Evolutionary conservation across 179 eudicot species (phyloP).

Genomic region (Vitellaria paradoxa): DNA sequence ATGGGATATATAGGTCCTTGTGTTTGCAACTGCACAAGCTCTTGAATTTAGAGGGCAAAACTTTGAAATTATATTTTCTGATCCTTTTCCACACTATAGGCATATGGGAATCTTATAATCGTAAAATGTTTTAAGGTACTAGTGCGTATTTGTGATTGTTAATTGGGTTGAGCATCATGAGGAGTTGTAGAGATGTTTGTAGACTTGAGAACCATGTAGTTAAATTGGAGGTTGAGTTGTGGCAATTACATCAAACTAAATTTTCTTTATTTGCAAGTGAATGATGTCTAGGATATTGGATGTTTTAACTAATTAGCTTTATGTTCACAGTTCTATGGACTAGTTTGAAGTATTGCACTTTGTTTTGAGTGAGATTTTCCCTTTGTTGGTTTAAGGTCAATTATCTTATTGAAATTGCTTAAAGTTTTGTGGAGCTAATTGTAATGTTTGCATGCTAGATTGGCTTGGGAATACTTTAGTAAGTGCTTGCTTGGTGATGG

Average conservation of each 20-base stretch:
- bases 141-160: no score
- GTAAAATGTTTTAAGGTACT: no score
- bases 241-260: neutral
- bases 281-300: neutral
- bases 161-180: no score
- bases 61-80: no score
- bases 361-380: neutral
- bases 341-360: neutral
- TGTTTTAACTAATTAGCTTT: neutral
- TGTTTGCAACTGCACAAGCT: no score
- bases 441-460: neutral
- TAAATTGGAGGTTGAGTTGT: neutral
- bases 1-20: no score
- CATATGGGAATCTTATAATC: no score
- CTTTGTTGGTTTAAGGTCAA: neutral
- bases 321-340: no score
- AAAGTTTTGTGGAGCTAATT: neutral
- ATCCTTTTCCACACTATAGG: no score
- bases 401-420: slow-evolving; percentile 3
- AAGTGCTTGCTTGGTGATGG: neutral
- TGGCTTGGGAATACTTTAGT: neutral
- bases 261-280: neutral
- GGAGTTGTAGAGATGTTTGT: no score
- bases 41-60: no score
- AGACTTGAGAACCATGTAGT: no score